phyloP scores from a whole-genome alignment of 495 filamentous ascomycete species.

The Penicillium odoratum region DNA sequence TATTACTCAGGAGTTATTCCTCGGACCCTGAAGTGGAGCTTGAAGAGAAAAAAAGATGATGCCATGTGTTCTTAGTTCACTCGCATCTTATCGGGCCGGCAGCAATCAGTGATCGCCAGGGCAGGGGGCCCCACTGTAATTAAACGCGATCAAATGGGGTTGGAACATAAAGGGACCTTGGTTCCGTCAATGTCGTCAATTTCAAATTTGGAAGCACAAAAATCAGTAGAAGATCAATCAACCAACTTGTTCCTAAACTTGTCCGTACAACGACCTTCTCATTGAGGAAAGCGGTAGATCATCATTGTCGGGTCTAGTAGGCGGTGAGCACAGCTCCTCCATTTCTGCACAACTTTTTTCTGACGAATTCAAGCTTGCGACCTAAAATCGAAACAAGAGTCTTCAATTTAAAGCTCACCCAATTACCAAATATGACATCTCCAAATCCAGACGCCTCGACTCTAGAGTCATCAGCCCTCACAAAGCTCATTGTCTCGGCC shows the following conservation, averaged over 20 bases:
- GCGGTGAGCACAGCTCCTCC: conserved; percentile 22
- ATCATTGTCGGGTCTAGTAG: not conserved
- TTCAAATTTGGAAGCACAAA: not conserved
- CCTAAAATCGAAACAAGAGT: conserved; percentile 2
- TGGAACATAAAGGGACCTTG: not conserved
- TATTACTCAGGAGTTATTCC: not conserved
- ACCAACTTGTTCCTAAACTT: not conserved
- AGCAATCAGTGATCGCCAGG: conserved; percentile 19
- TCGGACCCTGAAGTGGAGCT: conserved; percentile 6
- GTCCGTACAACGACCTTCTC: not conserved
- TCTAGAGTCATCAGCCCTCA: conserved; percentile 34
- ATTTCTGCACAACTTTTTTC: conserved; percentile 2
- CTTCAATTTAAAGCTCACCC: not conserved
- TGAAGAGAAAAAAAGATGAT: conserved; percentile 29
- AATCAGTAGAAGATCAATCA: not conserved
- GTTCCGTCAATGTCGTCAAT: not conserved
- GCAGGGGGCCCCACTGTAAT: conserved; percentile 17
- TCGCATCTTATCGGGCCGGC: conserved; percentile 18
- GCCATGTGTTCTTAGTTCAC: conserved; percentile 45
- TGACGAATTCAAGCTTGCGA: conserved; percentile 1
- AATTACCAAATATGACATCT: conserved; percentile 15
- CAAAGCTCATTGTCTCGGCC: conserved; percentile 32
- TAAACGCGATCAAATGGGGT: conserved; percentile 9
- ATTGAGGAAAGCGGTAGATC: conserved; percentile 19
- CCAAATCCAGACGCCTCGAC: conserved; percentile 10